phyloP scores from a whole-genome alignment of 2,329 filamentous ascomycete species.

The Verruconis gallopava region DNA sequence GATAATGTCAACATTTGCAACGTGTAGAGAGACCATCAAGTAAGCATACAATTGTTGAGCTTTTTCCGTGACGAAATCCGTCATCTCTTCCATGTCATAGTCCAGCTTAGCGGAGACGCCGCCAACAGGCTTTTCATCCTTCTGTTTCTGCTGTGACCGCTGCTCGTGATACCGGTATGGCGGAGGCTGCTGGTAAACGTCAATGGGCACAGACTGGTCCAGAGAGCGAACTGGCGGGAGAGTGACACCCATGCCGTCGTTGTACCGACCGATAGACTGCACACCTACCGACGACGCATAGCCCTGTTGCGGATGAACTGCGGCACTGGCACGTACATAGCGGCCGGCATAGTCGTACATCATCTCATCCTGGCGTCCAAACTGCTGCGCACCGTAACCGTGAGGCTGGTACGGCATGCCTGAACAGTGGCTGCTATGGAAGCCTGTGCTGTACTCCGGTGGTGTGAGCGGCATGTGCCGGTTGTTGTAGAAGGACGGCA shows the following conservation, averaged over 20 bases:
- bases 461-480: constrained; percentile 35
- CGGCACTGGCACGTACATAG: constrained; percentile 31
- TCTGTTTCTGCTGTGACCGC: constrained; percentile 30
- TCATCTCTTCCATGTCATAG: constrained; percentile 94
- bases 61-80: constrained; percentile 88
- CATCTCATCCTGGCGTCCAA: constrained; percentile 30
- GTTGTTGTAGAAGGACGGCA: constrained; percentile 39
- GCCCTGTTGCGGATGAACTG: constrained; percentile 24
- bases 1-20: constrained; percentile 49
- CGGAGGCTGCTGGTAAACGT: constrained; percentile 1
- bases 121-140: constrained; percentile 58
- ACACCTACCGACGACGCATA: constrained; percentile 14
- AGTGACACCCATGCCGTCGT: constrained; percentile 4
- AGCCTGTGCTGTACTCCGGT: constrained; percentile 33
- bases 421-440: constrained; percentile 29
- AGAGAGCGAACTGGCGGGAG: constrained; percentile 17
- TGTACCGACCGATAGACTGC: constrained; percentile 22
- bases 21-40: constrained; percentile 40
- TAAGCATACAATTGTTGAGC: constrained; percentile 57
- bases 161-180: constrained; percentile 21
- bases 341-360: constrained; percentile 33
- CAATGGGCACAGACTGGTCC: constrained; percentile 28
- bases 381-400: constrained; percentile 28
- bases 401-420: constrained; percentile 33
- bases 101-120: constrained; percentile 89